Base-by-base conservation (phyloP, 331 rosid species). In the Prunus yedoensis region DNA sequence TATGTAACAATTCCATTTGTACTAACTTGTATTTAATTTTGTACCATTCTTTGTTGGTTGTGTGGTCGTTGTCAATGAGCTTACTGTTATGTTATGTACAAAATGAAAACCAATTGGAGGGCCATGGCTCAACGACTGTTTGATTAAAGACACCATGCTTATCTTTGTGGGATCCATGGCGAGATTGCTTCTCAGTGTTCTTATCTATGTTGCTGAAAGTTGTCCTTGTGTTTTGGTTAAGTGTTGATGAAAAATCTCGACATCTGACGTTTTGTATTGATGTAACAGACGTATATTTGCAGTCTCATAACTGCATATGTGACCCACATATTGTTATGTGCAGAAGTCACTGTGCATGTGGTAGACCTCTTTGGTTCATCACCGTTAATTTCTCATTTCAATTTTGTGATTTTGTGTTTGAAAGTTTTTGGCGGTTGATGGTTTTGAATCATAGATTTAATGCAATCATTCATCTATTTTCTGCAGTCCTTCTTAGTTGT, bases 81-180 rank as follows among this genome's bases (percentile, higher is more conserved):
- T 61, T 70, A 2, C 28, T 50, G 20, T 63, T 21, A 32, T 10
- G 7, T n/a, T 68, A 28, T 7, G 54, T 62, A 45, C 14, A 10
- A 56, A 56, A 21, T 63, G 66, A 18, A 27, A 47, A 47, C 47
- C 45, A 7, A 20, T 14, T 60, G 58, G 58, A 68, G 57, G 72
- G 78, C 75, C 79, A 23, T 72, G 73, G 66, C 66, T 63, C 49
- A 21, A 41, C 27, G 70, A 63, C 66, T 78, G 58, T 79, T 71
- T 70, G 76, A 71, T 62, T 70, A 61, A 66, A 58, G 68, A 79
- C 58, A 63, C 74, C 73, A 10, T 80, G 81, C 30, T 28, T 77
- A 76, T 83, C 82, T 83, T 83, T 78, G 90, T 85, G 93, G 97
- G 92, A 78, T 91, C 91, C 97, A 88, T 85, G 68, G 14, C 72